Evolutionary conservation across 1,284 basidiomycete species (phyloP).

Genomic region (Boletus mariae): DNA sequence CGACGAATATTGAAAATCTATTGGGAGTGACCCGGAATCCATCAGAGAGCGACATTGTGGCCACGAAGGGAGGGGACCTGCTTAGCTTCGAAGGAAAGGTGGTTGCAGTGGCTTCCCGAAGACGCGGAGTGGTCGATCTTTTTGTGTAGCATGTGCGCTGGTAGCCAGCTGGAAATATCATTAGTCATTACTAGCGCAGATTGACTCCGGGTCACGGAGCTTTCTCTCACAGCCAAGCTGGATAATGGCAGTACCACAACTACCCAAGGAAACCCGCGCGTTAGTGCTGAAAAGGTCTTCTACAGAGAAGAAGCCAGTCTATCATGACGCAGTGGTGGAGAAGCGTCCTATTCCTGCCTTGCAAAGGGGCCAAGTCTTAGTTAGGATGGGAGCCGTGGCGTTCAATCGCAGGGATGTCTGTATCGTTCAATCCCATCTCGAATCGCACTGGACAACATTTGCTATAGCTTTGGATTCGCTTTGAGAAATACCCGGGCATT

Average conservation of each 20-base stretch:
- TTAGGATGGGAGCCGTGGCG: conserved; percentile 64
- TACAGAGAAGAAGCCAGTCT: conserved; percentile 33
- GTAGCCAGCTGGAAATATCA: too few relatives aligned
- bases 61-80: conserved; percentile 41
- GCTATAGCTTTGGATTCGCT: conserved; percentile 68
- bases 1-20: conserved; percentile 47
- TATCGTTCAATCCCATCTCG: conserved; percentile 5
- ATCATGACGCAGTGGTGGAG: conserved; percentile 53
- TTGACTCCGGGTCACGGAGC: not conserved
- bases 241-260: conserved; percentile 24
- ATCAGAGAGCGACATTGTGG: conserved; percentile 46
- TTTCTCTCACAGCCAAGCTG: not conserved
- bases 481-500: conserved; percentile 68
- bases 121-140: conserved; percentile 31
- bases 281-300: conserved; percentile 42
- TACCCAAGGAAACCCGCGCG: conserved; percentile 32
- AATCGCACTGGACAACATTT: not conserved
- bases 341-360: conserved; percentile 47
- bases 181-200: too few relatives aligned
- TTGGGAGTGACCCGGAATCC: conserved; percentile 40
- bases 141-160: conserved; percentile 3
- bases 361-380: conserved; percentile 55
- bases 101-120: conserved; percentile 41
- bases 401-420: conserved; percentile 80
- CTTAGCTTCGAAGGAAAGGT: conserved; percentile 47